Base-by-base conservation (phyloP, 768 basidiomycete genomes). In the Phylloporus scabripes region DNA sequence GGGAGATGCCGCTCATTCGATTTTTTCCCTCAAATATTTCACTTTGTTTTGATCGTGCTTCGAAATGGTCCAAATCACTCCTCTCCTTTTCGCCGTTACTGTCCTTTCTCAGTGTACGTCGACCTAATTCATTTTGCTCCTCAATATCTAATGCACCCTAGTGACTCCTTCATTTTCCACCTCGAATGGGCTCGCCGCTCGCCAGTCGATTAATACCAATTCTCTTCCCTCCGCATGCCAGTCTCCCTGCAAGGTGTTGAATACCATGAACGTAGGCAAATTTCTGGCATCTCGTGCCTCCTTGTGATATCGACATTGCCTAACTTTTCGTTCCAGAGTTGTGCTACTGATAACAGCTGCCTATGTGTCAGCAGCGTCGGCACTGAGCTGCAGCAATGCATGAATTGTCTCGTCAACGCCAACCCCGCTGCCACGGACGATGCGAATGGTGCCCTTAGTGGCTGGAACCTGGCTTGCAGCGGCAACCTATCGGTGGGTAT, bases 21-120 rank as follows among this genome's bases (percentile, higher is more conserved):
- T 18, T 11, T n/a, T 7, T 23, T 21, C 9, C 12, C n/a, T 40
- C 37, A 28, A 4, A 21, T 7, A 11, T 4, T 7, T 5, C 41
- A 17, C 15, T 36, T 38, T 23, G 3, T 28, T 26, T 39, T 37
- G 28, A 23, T 5, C 28, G 7, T 23, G 6, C 15, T 33, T 18
- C 20, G 46, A 24, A 37, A 65, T 63, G 63, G 61, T 65, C 42
- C 54, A 53, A 52, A 54, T 57, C 29, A 2, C 51, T 10, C 33
- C 63, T 5, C 44, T 63, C 54, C 44, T 63, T 53, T 20, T 40
- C 2, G 42, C 42, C 17, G 17, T 54, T 42, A 18, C 50, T 43
- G 32, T 48, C 42, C 20, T 52, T 52, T 46, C 50, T 31, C 54
- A 44, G 10, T 34, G 62, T 64, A 48, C 7, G 43, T 51, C 7